phyloP scores from a whole-genome alignment of 2,329 filamentous ascomycete genomes.

The Mariannaea elegans region DNA sequence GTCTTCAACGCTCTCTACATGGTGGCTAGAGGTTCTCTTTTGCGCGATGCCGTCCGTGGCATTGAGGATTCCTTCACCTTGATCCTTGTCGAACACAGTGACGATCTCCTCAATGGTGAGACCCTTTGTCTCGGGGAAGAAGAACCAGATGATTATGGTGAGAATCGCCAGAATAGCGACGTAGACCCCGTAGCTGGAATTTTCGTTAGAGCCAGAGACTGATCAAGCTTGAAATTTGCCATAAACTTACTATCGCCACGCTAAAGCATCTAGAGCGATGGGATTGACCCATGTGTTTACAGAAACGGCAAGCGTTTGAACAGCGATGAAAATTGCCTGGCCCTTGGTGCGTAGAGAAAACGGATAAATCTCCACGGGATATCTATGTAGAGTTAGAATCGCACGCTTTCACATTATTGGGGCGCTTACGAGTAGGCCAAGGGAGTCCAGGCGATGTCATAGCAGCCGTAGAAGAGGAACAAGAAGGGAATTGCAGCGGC shows the following conservation, averaged over 20 bases:
- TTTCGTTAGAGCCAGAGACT: not conserved
- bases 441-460: slow-evolving; percentile 25
- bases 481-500: slow-evolving; percentile 21
- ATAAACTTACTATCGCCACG: slow-evolving; percentile 20
- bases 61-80: not conserved
- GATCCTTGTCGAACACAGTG: not conserved
- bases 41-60: not conserved
- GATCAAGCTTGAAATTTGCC: not conserved
- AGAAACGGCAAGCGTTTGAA: not conserved
- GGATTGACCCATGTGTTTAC: slow-evolving; percentile 26
- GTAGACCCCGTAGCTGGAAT: slow-evolving; percentile 22
- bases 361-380: slow-evolving; percentile 28
- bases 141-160: slow-evolving; percentile 19
- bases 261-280: slow-evolving; percentile 21
- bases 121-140: slow-evolving; percentile 29
- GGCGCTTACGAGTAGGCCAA: slow-evolving; percentile 3
- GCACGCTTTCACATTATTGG: no score
- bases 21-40: not conserved
- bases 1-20: not conserved
- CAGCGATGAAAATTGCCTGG: slow-evolving; percentile 1
- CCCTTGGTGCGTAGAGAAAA: slow-evolving; percentile 23
- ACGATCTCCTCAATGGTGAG: slow-evolving; percentile 23
- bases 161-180: slow-evolving; percentile 14
- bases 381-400: not conserved
- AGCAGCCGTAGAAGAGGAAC: slow-evolving; percentile 28